These are phyloP conservation scores for Arthrobotrys megalospora DNA, from an alignment of 2,329 filamentous ascomycete genomes.

Conservation along the genomic window DNA sequence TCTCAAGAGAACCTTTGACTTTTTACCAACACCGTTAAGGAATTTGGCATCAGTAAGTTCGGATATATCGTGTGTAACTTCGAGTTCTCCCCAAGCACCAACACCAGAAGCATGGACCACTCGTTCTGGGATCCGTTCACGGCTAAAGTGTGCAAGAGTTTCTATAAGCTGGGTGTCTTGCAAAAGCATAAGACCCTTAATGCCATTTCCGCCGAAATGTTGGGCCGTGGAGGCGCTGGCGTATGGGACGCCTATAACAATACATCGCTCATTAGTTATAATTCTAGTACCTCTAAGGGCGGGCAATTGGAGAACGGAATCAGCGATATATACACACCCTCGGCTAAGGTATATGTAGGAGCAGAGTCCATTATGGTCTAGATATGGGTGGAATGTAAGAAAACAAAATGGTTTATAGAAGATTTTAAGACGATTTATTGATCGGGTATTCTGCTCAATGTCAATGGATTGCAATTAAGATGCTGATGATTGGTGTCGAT, in stretches of 20 bases:
- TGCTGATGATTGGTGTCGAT: slow-evolving; percentile 8
- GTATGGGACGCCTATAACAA: slow-evolving; percentile 46
- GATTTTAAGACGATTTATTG: neutral
- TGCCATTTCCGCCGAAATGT: slow-evolving; percentile 66
- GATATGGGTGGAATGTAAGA: neutral
- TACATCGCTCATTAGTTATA: neutral
- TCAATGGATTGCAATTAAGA: slow-evolving; percentile 17
- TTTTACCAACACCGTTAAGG: slow-evolving; percentile 72
- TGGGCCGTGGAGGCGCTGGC: slow-evolving; percentile 64
- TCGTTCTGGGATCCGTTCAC: slow-evolving; percentile 75
- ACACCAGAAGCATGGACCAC: slow-evolving; percentile 75
- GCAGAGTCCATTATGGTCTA: slow-evolving; percentile 24
- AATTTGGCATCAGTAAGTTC: slow-evolving; percentile 69
- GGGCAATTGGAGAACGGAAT: neutral
- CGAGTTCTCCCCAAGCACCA: slow-evolving; percentile 74
- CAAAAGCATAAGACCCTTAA: slow-evolving; percentile 66
- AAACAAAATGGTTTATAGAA: neutral
- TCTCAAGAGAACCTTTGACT: slow-evolving; percentile 70
- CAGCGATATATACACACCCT: slow-evolving; percentile 17
- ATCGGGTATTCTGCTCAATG: neutral
- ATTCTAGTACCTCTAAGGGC: neutral
- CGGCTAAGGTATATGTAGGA: slow-evolving; percentile 50
- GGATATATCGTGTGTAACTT: slow-evolving; percentile 74
- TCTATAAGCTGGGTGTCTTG: slow-evolving; percentile 76
- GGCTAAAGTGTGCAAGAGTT: slow-evolving; percentile 74